Conservation (phyloP, 371 early-diverging fungal genomes). For the Batrachochytrium dendrobatidis region DNA sequence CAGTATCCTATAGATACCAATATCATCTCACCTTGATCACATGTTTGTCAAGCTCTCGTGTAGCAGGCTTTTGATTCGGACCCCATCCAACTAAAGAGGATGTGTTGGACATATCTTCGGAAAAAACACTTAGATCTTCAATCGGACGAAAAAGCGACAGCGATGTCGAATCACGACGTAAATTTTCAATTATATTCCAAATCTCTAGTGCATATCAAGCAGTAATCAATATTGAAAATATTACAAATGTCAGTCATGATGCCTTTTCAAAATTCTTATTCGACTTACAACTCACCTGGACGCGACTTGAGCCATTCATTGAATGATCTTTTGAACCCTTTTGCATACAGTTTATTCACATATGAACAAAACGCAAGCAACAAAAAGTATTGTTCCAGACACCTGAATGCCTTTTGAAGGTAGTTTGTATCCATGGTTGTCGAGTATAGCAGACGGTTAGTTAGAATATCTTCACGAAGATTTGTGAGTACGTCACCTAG, state of each 20-base stretch:
- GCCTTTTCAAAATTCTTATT: too few relatives aligned
- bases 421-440: slow-evolving; percentile 25
- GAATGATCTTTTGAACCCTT: slow-evolving; percentile 39
- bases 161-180: slow-evolving; percentile 45
- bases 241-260: background rate
- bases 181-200: slow-evolving; percentile 50
- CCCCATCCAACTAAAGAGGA: slow-evolving; percentile 7
- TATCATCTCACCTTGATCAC: slow-evolving; percentile 51
- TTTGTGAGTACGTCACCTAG: slow-evolving; percentile 56
- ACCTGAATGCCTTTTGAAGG: slow-evolving; percentile 47
- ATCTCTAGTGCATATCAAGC: slow-evolving; percentile 33
- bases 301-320: slow-evolving; percentile 49
- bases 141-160: slow-evolving; percentile 59
- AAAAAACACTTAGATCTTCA: slow-evolving; percentile 50
- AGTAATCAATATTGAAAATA: slow-evolving; percentile 7
- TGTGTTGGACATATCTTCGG: slow-evolving; percentile 8
- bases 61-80: slow-evolving; percentile 16
- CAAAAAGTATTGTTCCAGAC: slow-evolving; percentile 60
- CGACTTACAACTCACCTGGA: slow-evolving; percentile 20
- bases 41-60: slow-evolving; percentile 51
- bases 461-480: slow-evolving; percentile 55
- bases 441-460: slow-evolving; percentile 52
- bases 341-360: slow-evolving; percentile 42
- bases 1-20: background rate
- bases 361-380: slow-evolving; percentile 52